Conservation (phyloP, 352 stramenopile species). For the Phytophthora sp. region DNA sequence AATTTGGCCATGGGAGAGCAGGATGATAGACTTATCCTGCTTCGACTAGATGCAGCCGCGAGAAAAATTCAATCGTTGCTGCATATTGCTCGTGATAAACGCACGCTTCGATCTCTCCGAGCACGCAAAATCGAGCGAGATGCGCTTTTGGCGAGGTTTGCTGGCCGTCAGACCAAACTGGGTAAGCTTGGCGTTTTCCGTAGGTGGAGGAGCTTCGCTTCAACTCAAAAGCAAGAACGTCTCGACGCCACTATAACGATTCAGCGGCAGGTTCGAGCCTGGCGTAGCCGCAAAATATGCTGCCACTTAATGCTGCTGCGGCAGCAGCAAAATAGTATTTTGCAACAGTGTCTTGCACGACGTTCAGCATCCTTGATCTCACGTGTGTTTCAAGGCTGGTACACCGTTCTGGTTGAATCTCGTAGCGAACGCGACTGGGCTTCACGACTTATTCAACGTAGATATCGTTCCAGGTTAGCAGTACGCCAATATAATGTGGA, state of each 20-base stretch:
- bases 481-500: slow-evolving; percentile 47
- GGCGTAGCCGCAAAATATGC: slow-evolving; percentile 40
- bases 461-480: slow-evolving; percentile 34
- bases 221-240: slow-evolving; percentile 38
- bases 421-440: slow-evolving; percentile 19
- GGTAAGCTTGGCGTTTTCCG: slow-evolving; percentile 34
- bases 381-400: slow-evolving; percentile 36
- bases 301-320: slow-evolving; percentile 40
- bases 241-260: slow-evolving; percentile 37
- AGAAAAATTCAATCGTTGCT: slow-evolving; percentile 61
- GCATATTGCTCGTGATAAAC: slow-evolving; percentile 42
- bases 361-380: slow-evolving; percentile 23
- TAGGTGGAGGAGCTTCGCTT: slow-evolving; percentile 47
- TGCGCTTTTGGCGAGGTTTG: slow-evolving; percentile 42
- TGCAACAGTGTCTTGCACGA: slow-evolving; percentile 44
- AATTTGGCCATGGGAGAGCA: slow-evolving; percentile 49
- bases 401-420: slow-evolving; percentile 11
- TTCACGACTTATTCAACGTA: slow-evolving; percentile 47
- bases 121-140: slow-evolving; percentile 46
- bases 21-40: slow-evolving; percentile 48
- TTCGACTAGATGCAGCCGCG: slow-evolving; percentile 45
- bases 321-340: slow-evolving; percentile 44
- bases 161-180: slow-evolving; percentile 32
- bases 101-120: slow-evolving; percentile 35
- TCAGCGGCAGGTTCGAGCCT: slow-evolving; percentile 48